A percentile compares a stretch with the other conserved stretches of the same genome.
phyloP scores from a whole-genome alignment of 495 filamentous ascomycete species.

The Lasiosphaeris hirsuta region DNA sequence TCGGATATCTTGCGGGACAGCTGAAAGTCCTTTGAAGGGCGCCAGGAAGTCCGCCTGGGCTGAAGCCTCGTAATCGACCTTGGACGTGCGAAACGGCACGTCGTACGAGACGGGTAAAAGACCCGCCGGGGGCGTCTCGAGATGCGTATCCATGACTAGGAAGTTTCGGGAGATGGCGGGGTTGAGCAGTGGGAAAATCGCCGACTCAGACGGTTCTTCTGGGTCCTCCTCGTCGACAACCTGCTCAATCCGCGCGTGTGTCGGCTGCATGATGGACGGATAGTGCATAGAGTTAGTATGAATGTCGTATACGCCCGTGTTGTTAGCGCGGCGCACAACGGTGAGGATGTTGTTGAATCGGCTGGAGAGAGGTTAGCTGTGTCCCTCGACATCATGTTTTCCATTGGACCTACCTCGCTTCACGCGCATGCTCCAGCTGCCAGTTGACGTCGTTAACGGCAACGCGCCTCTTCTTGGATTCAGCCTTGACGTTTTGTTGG shows the following conservation, averaged over 20 bases:
- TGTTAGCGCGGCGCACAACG: slow-evolving; percentile 59
- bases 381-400: not conserved
- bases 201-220: slow-evolving; percentile 17
- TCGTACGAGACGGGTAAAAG: slow-evolving; percentile 45
- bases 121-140: slow-evolving; percentile 52
- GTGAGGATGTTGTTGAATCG: slow-evolving; percentile 74
- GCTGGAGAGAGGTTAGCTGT: slow-evolving; percentile 43
- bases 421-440: slow-evolving; percentile 90
- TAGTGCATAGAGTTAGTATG: slow-evolving; percentile 90
- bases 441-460: slow-evolving; percentile 95
- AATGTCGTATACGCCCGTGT: slow-evolving; percentile 81
- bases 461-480: slow-evolving; percentile 74
- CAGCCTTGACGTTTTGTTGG: slow-evolving; percentile 66
- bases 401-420: slow-evolving; percentile 65
- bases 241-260: slow-evolving; percentile 76
- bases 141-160: slow-evolving; percentile 67
- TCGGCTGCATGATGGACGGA: slow-evolving; percentile 85
- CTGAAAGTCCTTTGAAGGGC: slow-evolving; percentile 64
- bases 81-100: slow-evolving; percentile 37
- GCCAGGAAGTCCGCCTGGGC: slow-evolving; percentile 38
- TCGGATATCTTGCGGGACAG: slow-evolving; percentile 63
- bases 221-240: slow-evolving; percentile 37
- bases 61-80: slow-evolving; percentile 18
- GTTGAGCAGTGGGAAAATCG: slow-evolving; percentile 62
- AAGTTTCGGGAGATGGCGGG: slow-evolving; percentile 68